Evolutionary conservation across 2,329 filamentous ascomycete genomes (phyloP), one percentile per base, ranked within the genome.

Genomic region (Elsinoe perseae): DNA sequence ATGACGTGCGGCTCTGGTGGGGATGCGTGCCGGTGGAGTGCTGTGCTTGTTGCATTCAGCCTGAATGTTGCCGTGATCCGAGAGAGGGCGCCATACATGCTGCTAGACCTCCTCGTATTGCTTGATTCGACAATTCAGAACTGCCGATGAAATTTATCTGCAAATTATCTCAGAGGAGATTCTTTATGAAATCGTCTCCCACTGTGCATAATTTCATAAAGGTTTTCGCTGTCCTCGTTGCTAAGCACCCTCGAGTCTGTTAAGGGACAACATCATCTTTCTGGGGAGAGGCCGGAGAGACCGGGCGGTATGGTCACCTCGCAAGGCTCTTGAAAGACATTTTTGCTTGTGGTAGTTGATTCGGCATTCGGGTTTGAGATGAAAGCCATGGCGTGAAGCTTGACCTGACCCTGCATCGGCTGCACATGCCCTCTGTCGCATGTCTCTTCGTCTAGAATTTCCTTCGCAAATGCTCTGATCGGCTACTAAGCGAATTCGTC

Each of bases 1-100:
- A 25, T 44, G 40, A 44, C 40, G 40, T 44, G 40, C 40, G 40
- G 40, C 40, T 44, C 40, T n/a, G 40, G 40, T 44, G 38, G 38
- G 21, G n/a, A 18, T 42, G 20, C 21, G 38, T 42, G 38, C 38
- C 38, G 36, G 36, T n/a, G 40, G 40, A 14, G 18, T 16, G 40
- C 9, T 23, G 10, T 43, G 40, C 18, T 12, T 43, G 40, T 43
- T 6, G 32, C 32, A 43, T 43, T 43, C 40, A 43, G 40, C 7
- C 40, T 43, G 23, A 43, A 23, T 43, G 18, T 43, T 43, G 40
- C 40, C 40, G 40, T 7, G 40, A 44, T 44, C 40, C 40, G 40
- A 44, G 34, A 25, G 32, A 36, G 32, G 32, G 32, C 32, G 32
- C 32, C 32, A 36, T 7, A 6, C 5, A 44, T 2, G 18, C 9